Base-by-base conservation (phyloP, 1,284 basidiomycete genomes). In the Melanopsichium pennsylvanicum region DNA sequence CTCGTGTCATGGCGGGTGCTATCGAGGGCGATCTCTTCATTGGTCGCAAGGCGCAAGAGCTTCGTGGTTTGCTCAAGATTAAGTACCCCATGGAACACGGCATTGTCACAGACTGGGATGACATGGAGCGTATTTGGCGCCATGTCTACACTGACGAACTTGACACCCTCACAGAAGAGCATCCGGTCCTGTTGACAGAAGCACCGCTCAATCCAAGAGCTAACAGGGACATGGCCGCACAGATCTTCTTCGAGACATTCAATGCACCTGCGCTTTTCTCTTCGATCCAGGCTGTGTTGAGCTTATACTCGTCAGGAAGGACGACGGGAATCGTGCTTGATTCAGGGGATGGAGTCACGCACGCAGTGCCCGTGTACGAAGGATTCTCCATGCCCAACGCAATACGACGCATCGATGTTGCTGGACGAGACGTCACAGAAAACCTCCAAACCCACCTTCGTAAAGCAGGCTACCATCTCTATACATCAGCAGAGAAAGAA, bases 381-480 rank as follows among this genome's bases (percentile, higher is more conserved):
- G 96, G 96, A 0, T 98, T 98, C 84, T 94, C 92, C 9, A 97
- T 98, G 92, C 94, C 95, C 31, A 93, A 98, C 80, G 95, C 96
- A 31, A 95, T 98, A 70, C 88, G 93, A 48, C 85, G 96, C 62
- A 86, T 99, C 56, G 96, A 99, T 81, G 88, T 99, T 6, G 96
- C 96, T 19, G 96, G 96, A 73, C 86, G 93, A 89, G 92, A 82
- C 74, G 92, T 99, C 35, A 98, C 96, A 19, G 93, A 98, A 76
- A 89, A 97, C 76, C 86, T 99, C 29, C 96, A 98, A 81, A 84
- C 96, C 5, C 86, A 97, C 26, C 86, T 99, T 15, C 89, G 96
- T 51, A 97, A 97, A 82, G 87, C 92, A 0, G 96, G 96, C 0
- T 91, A 97, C 78, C 89, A 97, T 81, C 85, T 99, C 48, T 91